Evolutionary conservation across 352 stramenopile species (phyloP), one percentile per base, ranked within the genome.

Genomic region (Phytophthora palmivora): DNA sequence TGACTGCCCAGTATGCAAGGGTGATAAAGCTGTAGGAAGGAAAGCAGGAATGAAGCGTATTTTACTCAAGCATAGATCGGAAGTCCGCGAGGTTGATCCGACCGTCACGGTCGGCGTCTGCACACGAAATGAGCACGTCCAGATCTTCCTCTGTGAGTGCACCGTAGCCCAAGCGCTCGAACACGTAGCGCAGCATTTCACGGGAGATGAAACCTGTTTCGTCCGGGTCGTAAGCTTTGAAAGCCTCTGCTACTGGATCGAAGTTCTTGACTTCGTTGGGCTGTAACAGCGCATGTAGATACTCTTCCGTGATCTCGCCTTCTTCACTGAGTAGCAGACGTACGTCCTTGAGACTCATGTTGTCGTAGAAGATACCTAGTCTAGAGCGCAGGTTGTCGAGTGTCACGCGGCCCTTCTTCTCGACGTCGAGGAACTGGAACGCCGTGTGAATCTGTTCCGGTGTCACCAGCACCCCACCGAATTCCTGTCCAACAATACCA

Each of bases 231-330:
- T 95, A 97, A 12, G 82, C 87, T 50, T 92, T 88, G 71, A 97
- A 97, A 5, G 91, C 91, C 50, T 97, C 91, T 21, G 75, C 82
- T 32, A 96, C 80, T 0, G 91, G 89, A 51, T 97, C 91, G 45
- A 96, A 97, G 63, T 96, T 88, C 52, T 88, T 88, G 30, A 97
- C 82, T 59, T 97, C 89, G 53, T 97, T 97, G 5, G 92, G 79
- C 24, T 95, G 58, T 36, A 97, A 67, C 24, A 97, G 65, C 6
- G 89, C 77, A 39, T 79, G 66, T 11, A 97, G 72, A 26, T 94
- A 87, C 24, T 94, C 78, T 50, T 91, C 78, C 0, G 82, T 87
- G 7, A 91, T 58, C 42, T 91, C 81, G 9, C 68, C 76, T 39
- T 95, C 87, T 47, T 96, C 89, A 53, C 92, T 92, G 55, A 97